Evolutionary conservation across 2,329 filamentous ascomycete species (phyloP).

Genomic region (Ophiostoma himal-ulmi): DNA sequence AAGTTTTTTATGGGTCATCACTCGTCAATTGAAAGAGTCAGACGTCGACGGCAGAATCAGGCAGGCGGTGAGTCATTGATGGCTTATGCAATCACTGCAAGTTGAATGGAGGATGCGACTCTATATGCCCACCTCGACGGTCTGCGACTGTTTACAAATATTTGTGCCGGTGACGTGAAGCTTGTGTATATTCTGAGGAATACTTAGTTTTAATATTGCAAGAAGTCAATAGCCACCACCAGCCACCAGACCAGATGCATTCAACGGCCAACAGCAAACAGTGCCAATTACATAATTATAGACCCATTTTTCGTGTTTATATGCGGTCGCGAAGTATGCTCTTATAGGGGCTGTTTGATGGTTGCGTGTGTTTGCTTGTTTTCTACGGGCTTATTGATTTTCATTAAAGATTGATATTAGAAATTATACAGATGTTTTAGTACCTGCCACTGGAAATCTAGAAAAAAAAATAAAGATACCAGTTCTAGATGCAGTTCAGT

Average conservation of each 20-base stretch:
- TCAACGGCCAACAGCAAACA: background rate
- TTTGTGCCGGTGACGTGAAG: background rate
- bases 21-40: background rate
- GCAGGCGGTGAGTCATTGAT: background rate
- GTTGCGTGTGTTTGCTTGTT: background rate
- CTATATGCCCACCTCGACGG: background rate
- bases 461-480: background rate
- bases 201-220: background rate
- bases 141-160: background rate
- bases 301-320: background rate
- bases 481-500: background rate
- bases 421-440: background rate
- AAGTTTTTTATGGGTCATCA: background rate
- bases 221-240: background rate
- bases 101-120: background rate
- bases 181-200: background rate
- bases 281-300: background rate
- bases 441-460: background rate
- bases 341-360: background rate
- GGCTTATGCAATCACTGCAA: background rate
- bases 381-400: background rate
- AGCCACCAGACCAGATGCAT: too few species aligned
- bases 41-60: background rate
- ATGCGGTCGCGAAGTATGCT: background rate
- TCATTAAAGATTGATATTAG: background rate